Percentiles rank a stretch among this genome's conserved stretches.
Evolutionary conservation across 139 green algal species (phyloP).

Genomic region (Micromonas pusilla): DNA sequence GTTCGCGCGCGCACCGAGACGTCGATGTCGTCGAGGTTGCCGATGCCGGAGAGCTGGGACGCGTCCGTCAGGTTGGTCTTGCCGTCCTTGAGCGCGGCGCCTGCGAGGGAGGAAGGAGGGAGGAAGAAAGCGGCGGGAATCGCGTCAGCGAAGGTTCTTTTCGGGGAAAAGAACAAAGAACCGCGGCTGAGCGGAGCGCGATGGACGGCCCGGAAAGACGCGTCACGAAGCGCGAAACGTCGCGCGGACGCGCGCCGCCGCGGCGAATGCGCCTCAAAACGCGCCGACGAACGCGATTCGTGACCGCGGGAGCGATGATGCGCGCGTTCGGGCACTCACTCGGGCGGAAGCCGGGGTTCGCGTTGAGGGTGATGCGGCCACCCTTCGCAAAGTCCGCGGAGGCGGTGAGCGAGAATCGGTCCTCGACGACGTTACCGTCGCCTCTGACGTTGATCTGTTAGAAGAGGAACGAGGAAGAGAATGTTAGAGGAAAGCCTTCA

Average conservation of each 20-base stretch:
- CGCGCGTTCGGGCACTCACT: background rate
- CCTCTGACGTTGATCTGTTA: constrained; percentile 2
- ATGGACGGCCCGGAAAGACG: too few relatives aligned
- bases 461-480: background rate
- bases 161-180: background rate
- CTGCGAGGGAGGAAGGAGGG: background rate
- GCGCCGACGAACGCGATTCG: background rate
- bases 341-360: background rate
- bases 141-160: background rate
- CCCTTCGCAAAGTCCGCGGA: background rate
- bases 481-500: too few relatives aligned
- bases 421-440: background rate
- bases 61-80: background rate
- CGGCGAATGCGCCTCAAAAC: background rate
- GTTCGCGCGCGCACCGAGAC: background rate
- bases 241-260: background rate
- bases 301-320: background rate
- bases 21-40: background rate
- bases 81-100: background rate
- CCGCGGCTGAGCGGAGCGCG: too few relatives aligned
- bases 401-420: background rate
- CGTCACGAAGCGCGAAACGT: background rate
- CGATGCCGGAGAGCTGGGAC: background rate
- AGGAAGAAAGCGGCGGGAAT: too few relatives aligned
- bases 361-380: background rate